phyloP scores from a whole-genome alignment of 1,139 yeast species.

The Kluyveromyces sp. region DNA sequence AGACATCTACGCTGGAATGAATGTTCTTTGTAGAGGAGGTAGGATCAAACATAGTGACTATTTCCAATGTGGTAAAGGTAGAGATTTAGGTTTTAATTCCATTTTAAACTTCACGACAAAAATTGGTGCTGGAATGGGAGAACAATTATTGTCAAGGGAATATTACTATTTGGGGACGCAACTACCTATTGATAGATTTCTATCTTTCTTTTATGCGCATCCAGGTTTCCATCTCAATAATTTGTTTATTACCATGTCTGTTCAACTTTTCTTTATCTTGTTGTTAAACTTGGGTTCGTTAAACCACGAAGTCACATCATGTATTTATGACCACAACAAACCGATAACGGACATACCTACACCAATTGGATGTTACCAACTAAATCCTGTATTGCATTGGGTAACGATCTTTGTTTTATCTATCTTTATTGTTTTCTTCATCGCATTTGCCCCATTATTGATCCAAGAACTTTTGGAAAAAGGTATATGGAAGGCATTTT shows the following conservation, averaged over 20 bases:
- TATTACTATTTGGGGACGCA: constrained; percentile 75
- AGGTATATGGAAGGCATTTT: constrained; percentile 57
- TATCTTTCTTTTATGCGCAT: constrained; percentile 85
- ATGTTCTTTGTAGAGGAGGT: constrained; percentile 74
- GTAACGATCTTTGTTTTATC: constrained; percentile 72
- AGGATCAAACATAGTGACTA: constrained; percentile 82
- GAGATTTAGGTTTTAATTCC: constrained; percentile 82
- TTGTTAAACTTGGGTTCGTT: constrained; percentile 63
- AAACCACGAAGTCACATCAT: constrained; percentile 49
- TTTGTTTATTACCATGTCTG: constrained; percentile 65
- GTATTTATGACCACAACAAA: constrained; percentile 45
- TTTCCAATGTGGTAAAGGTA: constrained; percentile 85
- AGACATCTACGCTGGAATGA: constrained; percentile 90
- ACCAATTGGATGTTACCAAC: constrained; percentile 70
- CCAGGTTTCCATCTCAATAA: constrained; percentile 87
- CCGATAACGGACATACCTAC: constrained; percentile 53
- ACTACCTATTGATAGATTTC: constrained; percentile 68
- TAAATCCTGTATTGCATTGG: constrained; percentile 74
- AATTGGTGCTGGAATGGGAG: constrained; percentile 96
- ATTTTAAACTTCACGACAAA: constrained; percentile 79
- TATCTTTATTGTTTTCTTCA: constrained; percentile 74
- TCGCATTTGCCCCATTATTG: constrained; percentile 71
- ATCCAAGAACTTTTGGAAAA: constrained; percentile 76
- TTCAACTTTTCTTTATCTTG: constrained; percentile 62
- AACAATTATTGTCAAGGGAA: constrained; percentile 77